Conservation (phyloP, 176 grass and related monocot genomes). For the Themeda triandra region DNA sequence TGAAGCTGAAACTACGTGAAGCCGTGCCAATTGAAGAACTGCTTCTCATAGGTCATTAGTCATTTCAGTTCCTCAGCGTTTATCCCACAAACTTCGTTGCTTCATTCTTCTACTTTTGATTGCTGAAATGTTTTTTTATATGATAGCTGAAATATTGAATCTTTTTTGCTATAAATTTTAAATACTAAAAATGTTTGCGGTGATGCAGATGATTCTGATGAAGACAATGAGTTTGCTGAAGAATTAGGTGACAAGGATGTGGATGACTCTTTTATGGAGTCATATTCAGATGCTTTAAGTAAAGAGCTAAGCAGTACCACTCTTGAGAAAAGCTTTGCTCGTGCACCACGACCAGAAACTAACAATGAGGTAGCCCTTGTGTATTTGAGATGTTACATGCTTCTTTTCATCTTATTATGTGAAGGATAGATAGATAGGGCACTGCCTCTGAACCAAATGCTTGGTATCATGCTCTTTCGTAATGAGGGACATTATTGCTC, state of each 20-base stretch:
- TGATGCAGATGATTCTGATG: slow-evolving; percentile 77
- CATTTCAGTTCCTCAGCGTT: not conserved
- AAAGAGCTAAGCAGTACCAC: slow-evolving; percentile 73
- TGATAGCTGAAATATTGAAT: not conserved
- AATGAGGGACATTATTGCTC: not conserved
- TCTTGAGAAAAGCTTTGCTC: slow-evolving; percentile 77
- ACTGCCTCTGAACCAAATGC: not conserved
- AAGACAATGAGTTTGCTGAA: slow-evolving; percentile 52
- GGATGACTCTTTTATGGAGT: slow-evolving; percentile 67
- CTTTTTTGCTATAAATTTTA: not conserved
- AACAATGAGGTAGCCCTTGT: slow-evolving; percentile 51
- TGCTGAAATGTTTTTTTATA: not conserved
- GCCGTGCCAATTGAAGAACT: not conserved
- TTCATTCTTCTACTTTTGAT: not conserved
- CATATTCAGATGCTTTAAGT: slow-evolving; percentile 89
- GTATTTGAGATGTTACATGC: not conserved
- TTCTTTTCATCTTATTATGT: not conserved
- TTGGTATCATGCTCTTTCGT: not conserved
- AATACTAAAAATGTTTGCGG: not conserved
- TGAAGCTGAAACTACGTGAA: too few species aligned
- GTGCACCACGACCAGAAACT: slow-evolving; percentile 32
- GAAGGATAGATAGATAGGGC: not conserved
- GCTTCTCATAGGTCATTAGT: not conserved
- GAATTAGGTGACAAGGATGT: slow-evolving; percentile 45
- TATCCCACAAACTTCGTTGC: not conserved